phyloP scores from a whole-genome alignment of 2,329 filamentous ascomycete genomes.

The Rhynchosporium secalis region DNA sequence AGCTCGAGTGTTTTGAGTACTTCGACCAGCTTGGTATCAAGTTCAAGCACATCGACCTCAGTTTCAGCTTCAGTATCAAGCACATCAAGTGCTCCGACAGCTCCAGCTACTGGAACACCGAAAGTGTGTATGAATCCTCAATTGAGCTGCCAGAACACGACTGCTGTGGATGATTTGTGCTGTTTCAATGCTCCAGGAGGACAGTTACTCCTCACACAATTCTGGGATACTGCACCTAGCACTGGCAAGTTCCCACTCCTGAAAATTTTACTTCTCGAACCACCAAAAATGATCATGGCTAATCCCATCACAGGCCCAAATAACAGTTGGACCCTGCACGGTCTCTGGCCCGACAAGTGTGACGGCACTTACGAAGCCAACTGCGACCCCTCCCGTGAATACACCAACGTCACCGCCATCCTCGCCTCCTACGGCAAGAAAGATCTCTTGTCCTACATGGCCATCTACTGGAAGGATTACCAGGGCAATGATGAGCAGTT shows the following conservation, averaged over 20 bases:
- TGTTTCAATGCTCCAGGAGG: slow-evolving; percentile 75
- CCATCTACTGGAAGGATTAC: slow-evolving; percentile 57
- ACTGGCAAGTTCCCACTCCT: slow-evolving; percentile 40
- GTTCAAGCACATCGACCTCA: too few species aligned
- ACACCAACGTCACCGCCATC: slow-evolving; percentile 65
- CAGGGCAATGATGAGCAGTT: slow-evolving; percentile 49
- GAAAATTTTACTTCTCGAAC: not conserved
- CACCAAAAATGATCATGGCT: not conserved
- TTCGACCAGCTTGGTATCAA: too few species aligned
- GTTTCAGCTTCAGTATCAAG: not conserved
- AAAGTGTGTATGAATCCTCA: slow-evolving; percentile 34
- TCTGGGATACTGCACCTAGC: slow-evolving; percentile 69
- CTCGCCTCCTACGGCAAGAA: slow-evolving; percentile 54
- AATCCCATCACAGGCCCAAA: slow-evolving; percentile 16
- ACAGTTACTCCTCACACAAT: slow-evolving; percentile 71
- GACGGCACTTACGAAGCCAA: slow-evolving; percentile 66
- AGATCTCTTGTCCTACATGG: slow-evolving; percentile 65
- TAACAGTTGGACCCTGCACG: slow-evolving; percentile 66
- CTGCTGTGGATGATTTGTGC: slow-evolving; percentile 61
- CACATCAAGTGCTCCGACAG: slow-evolving; percentile 9
- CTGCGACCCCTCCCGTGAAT: slow-evolving; percentile 62
- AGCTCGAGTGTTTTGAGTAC: too few species aligned
- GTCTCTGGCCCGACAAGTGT: slow-evolving; percentile 65
- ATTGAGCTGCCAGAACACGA: slow-evolving; percentile 58
- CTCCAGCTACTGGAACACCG: slow-evolving; percentile 23